These are phyloP conservation scores for Boletus vermiculosoides DNA, from an alignment of 768 basidiomycete genomes.

Conservation along the genomic window DNA sequence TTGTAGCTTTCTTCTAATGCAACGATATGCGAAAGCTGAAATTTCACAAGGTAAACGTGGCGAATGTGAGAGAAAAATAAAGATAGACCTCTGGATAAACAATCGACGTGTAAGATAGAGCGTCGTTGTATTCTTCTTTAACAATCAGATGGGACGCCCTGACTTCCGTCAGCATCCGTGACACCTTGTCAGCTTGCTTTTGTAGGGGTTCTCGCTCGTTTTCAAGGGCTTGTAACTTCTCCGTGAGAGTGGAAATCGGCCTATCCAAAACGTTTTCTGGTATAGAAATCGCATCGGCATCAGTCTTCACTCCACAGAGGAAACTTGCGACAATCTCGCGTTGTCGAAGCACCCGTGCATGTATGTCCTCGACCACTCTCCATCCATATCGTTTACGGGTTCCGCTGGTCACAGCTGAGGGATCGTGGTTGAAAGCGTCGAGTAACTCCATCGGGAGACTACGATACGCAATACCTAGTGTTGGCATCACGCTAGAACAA, in stretches of 20 bases:
- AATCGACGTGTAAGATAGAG: slow-evolving; percentile 66
- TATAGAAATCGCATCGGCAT: slow-evolving; percentile 4
- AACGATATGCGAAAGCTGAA: slow-evolving; percentile 65
- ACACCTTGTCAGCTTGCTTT: slow-evolving; percentile 48
- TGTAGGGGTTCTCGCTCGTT: slow-evolving; percentile 43
- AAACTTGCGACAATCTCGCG: slow-evolving; percentile 53
- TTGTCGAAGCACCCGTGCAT: slow-evolving; percentile 60
- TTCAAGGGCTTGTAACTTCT: slow-evolving; percentile 52
- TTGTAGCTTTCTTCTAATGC: slow-evolving; percentile 76
- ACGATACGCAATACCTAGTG: slow-evolving; percentile 46
- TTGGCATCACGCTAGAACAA: slow-evolving; percentile 49
- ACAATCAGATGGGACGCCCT: slow-evolving; percentile 53
- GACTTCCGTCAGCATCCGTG: slow-evolving; percentile 48
- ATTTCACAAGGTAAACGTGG: slow-evolving; percentile 4
- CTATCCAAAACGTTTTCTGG: slow-evolving; percentile 49
- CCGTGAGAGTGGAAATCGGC: slow-evolving; percentile 50
- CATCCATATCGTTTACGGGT: slow-evolving; percentile 63
- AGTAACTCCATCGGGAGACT: slow-evolving; percentile 63
- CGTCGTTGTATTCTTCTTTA: slow-evolving; percentile 64
- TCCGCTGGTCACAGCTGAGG: slow-evolving; percentile 66
- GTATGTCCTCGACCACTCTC: slow-evolving; percentile 75
- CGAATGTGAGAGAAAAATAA: background rate
- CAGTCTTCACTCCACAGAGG: slow-evolving; percentile 28
- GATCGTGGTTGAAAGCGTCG: slow-evolving; percentile 76
- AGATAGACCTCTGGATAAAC: slow-evolving; percentile 71